Evolutionary conservation across 192 early-diverging fungal genomes (phyloP), one percentile per base, ranked within the genome.

Genomic region (Coemansia aciculifera): DNA sequence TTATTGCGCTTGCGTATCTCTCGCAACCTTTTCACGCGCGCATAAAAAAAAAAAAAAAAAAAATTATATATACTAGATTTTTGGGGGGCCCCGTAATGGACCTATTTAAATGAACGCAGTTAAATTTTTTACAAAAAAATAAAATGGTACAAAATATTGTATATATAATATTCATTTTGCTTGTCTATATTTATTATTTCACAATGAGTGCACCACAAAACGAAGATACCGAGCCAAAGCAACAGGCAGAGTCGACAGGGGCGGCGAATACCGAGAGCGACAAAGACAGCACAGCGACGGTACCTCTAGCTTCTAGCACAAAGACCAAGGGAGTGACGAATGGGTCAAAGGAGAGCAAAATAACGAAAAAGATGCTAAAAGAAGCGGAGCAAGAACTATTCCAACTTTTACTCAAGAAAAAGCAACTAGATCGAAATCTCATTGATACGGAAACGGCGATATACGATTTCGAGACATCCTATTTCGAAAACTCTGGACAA

Each of bases 401-500:
- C 43, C 90, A 90, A 43, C 79, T 96, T 5, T 62, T 94, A 27
- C 69, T 83, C 24, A 86, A 91, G 44, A 96, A 96, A 69, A 93
- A 92, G 76, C 85, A 89, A 29, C 86, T 92, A 24, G 94, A 96
- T 71, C 86, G 85, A 29, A 89, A 85, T 52, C 75, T 96, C 66
- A 71, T 73, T 38, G 90, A 86, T 32, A 78, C 95, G 0, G 95
- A 97, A 69, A 80, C 86, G 17, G 85, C 86, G 23, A 95, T 97
- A 40, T 97, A 93, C 77, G 80, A 86, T 23, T 92, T 92, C 75
- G 95, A 97, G 72, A 90, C 90, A 1, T 90, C 91, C 9, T 97
- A 97, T 71, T 82, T 97, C 34, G 95, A 97, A 78, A 92, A 91
- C 60, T 94, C 94, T 0, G 87, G 86, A 5, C 85, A 87, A 5